A percentile compares a stretch with the other conserved stretches of the same genome.
These are phyloP conservation scores for Takakia lepidozioides DNA, from an alignment of 225 moss, liverwort and hornwort genomes.

Conservation along the genomic window DNA sequence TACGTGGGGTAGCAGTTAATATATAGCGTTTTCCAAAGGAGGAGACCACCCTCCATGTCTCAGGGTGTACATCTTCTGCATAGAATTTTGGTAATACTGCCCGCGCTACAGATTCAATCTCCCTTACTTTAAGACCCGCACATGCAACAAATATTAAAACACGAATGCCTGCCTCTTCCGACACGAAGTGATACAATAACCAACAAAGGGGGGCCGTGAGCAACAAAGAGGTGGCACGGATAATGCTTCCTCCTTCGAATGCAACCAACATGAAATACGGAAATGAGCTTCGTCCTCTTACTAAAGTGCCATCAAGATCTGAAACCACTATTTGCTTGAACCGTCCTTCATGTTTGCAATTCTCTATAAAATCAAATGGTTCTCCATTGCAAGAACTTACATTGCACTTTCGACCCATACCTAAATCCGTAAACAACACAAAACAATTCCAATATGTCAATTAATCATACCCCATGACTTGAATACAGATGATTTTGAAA, in stretches of 20 bases:
- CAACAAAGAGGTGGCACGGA: conserved; percentile 36
- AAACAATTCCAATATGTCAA: too few relatives aligned
- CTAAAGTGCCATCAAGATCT: conserved; percentile 54
- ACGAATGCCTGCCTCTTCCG: conserved; percentile 34
- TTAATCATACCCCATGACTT: too few relatives aligned
- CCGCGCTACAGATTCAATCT: conserved; percentile 48
- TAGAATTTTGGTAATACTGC: conserved; percentile 72
- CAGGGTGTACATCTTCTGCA: conserved; percentile 41
- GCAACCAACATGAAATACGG: conserved; percentile 68
- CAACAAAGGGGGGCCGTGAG: conserved; percentile 47
- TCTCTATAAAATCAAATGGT: too few relatives aligned
- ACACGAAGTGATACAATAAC: conserved; percentile 41
- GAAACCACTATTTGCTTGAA: conserved; percentile 30
- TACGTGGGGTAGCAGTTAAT: conserved; percentile 48
- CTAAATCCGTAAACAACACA: too few relatives aligned
- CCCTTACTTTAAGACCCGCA: conserved; percentile 32
- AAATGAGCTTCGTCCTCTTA: conserved; percentile 41
- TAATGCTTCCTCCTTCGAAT: conserved; percentile 56
- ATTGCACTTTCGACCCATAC: too few relatives aligned
- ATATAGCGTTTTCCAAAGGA: conserved; percentile 55
- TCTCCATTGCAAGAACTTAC: too few relatives aligned
- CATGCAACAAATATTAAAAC: conserved; percentile 46
- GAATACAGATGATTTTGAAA: too few relatives aligned
- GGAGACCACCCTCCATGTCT: conserved; percentile 61
- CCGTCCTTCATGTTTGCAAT: too few relatives aligned